Evolutionary conservation across 106 monocot genomes (phyloP), one percentile per base, ranked within the genome.

Genomic region (Phalaenopsis aphrodite): DNA sequence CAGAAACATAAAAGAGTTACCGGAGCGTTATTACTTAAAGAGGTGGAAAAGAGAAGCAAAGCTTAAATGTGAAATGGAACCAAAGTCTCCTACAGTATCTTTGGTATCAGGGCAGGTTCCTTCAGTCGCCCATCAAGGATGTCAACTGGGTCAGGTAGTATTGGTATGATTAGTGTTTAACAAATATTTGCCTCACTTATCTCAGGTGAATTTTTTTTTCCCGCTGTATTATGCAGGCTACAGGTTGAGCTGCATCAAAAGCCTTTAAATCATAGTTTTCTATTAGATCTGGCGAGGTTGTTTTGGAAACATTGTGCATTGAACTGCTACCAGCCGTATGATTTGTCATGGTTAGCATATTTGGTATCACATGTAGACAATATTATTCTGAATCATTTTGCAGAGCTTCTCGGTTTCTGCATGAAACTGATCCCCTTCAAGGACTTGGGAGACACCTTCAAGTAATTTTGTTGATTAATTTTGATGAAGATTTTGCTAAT

Each of bases 31-130:
- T 80, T 84, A 76, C 49, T 61, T 84, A 38, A 80, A 71, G 75
- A 79, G 84, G 24, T 84, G 84, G 84, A 84, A 21, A 77, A 84
- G 58, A 48, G 76, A 76, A 30, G 84, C 80, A 4, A 84, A 84
- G 69, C 21, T 18, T 61, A 75, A 9, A n/a, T 52, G 3, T 42
- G 78, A 41, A 73, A 10, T 15, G n/a, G 23, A 57, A n/a, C 73
- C 68, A 23, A 72, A 39, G 41, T 73, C 78, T 41, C 48, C 83
- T 15, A 21, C 72, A 36, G 43, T 57, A 23, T 42, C 83, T 41
- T 78, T 69, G 1, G 16, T 49, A 5, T 15, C 42, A 14, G 55
- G 17, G 41, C 15, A 41, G 45, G n/a, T 49, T 17, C 66, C 47
- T 55, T 56, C 23, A 42, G 6, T 61, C 81, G 39, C 21, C 49